A percentile compares a stretch with the other conserved stretches of the same genome.
Evolutionary conservation across 352 stramenopile species (phyloP).

Genomic region (Globisporangium acanthophoron): DNA sequence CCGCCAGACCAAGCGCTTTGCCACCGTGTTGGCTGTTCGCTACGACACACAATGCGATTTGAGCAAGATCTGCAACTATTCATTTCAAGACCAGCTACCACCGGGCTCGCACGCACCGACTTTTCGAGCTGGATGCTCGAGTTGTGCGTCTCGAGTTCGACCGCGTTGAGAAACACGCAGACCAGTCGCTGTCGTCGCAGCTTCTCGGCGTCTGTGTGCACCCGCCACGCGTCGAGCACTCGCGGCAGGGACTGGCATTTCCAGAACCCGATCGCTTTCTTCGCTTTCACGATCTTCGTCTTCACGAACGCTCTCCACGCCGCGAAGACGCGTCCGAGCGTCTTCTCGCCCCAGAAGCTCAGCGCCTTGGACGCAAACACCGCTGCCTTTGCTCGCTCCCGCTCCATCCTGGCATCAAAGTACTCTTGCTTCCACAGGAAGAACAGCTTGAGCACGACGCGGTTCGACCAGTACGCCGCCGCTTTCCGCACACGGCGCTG

Average conservation of each 20-base stretch:
- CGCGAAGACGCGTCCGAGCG: constrained; percentile 33
- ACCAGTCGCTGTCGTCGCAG: constrained; percentile 29
- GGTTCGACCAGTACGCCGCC: constrained; percentile 58
- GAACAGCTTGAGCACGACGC: constrained; percentile 45
- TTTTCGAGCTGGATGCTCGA: constrained; percentile 45
- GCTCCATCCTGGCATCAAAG: constrained; percentile 12
- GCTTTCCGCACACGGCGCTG: constrained; percentile 45
- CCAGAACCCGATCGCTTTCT: constrained; percentile 64
- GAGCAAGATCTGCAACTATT: not conserved
- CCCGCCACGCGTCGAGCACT: constrained; percentile 47
- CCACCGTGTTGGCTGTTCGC: constrained; percentile 34
- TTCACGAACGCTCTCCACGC: constrained; percentile 38
- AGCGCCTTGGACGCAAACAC: constrained; percentile 43
- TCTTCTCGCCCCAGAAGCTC: constrained; percentile 55
- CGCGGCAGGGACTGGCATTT: constrained; percentile 58
- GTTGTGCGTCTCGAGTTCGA: constrained; percentile 65
- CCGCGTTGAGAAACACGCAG: constrained; percentile 58
- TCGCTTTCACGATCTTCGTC: constrained; percentile 34
- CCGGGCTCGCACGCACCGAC: constrained; percentile 18
- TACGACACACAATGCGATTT: constrained; percentile 5
- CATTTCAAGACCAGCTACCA: not conserved
- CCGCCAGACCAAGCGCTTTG: constrained; percentile 38
- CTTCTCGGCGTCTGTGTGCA: constrained; percentile 22
- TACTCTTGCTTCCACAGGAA: constrained; percentile 34
- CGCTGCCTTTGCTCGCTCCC: constrained; percentile 21